Percentiles rank a stretch among this genome's conserved stretches.
phyloP scores from a whole-genome alignment of 1,284 basidiomycete genomes.

The Phenoliferia sp. region DNA sequence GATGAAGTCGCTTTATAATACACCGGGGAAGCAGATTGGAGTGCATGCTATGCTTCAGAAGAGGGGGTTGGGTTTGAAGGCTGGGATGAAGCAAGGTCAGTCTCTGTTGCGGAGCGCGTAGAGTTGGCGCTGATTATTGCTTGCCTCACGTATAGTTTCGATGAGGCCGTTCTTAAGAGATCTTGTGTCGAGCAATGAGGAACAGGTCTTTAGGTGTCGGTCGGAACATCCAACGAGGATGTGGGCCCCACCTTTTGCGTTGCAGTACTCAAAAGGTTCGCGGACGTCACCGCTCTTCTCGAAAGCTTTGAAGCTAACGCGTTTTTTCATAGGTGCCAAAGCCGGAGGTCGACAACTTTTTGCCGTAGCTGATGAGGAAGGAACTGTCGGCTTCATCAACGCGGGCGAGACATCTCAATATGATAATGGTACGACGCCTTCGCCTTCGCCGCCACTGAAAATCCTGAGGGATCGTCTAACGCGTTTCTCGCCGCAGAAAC shows the following conservation, averaged over 20 bases:
- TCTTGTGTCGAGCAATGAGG: conserved; percentile 32
- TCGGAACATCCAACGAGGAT: conserved; percentile 17
- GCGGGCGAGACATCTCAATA: conserved; percentile 13
- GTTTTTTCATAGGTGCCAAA: conserved; percentile 25
- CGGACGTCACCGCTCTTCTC: neutral
- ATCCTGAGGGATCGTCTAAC: too few relatives aligned
- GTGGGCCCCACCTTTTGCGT: conserved; percentile 35
- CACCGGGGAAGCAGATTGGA: conserved; percentile 13
- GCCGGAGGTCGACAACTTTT: conserved; percentile 27
- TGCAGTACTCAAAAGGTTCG: conserved; percentile 31
- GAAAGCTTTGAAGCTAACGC: neutral
- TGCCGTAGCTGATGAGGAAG: conserved; percentile 34
- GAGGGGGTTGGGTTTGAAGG: conserved; percentile 14
- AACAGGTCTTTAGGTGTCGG: conserved; percentile 29
- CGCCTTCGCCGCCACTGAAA: neutral
- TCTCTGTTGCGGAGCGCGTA: too few relatives aligned
- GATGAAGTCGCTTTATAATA: neutral
- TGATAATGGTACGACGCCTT: conserved; percentile 12
- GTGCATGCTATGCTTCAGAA: conserved; percentile 10
- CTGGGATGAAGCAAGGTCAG: conserved; percentile 6
- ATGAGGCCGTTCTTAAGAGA: conserved; percentile 16
- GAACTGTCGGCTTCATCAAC: conserved; percentile 29
- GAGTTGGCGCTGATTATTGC: conserved; percentile 1
- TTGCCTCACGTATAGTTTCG: conserved; percentile 7
- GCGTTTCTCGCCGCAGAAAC: conserved; percentile 12